phyloP scores from a whole-genome alignment of 345 rosid genomes.

The Lenwebbia sp. region DNA sequence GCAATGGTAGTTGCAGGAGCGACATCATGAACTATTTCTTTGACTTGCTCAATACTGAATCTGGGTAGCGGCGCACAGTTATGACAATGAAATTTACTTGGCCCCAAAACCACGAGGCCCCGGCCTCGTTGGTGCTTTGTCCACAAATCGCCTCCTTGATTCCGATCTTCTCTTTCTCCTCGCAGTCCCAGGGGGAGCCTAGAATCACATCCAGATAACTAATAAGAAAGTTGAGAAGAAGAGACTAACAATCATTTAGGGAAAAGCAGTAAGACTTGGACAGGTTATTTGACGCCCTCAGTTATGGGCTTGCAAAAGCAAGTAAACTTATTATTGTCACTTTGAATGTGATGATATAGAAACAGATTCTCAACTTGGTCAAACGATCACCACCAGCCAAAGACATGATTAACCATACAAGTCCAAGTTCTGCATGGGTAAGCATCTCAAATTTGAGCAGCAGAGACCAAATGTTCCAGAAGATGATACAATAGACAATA shows the following conservation, averaged over 20 bases:
- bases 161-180: constrained; percentile 67
- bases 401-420: not conserved
- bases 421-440: not conserved
- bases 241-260: not conserved
- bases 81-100: not conserved
- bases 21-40: not conserved
- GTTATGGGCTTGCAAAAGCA: not conserved
- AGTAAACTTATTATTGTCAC: not conserved
- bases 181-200: constrained; percentile 93
- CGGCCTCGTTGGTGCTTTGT: constrained; percentile 40
- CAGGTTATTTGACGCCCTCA: not conserved
- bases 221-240: not conserved
- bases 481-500: not conserved
- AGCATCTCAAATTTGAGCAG: not conserved
- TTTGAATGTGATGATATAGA: not conserved
- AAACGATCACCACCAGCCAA: not conserved
- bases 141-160: constrained; percentile 56
- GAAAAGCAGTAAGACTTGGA: not conserved
- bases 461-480: not conserved
- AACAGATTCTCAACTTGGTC: not conserved
- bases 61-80: not conserved
- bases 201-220: not conserved
- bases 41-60: not conserved
- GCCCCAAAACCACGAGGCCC: constrained; percentile 82
- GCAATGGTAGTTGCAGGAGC: not conserved